These are phyloP conservation scores for Penicillium sp. DNA, from an alignment of 2,329 filamentous ascomycete genomes.

Conservation along the genomic window DNA sequence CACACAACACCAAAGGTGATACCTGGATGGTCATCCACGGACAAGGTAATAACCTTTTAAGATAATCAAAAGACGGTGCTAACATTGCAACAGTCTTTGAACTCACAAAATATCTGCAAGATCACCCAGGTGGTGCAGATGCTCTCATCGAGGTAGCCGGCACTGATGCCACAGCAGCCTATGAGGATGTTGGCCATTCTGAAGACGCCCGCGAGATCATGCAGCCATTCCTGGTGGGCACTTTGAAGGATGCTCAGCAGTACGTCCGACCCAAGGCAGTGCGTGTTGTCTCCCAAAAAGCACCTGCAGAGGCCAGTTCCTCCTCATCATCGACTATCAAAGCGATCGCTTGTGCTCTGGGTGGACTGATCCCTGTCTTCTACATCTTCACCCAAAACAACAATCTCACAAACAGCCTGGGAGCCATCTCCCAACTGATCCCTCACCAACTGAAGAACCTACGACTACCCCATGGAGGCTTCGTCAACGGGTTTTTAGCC, in stretches of 20 bases:
- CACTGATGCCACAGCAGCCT: conserved; percentile 44
- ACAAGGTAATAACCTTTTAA: conserved; percentile 44
- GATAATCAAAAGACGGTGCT: neutral
- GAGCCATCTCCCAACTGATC: conserved; percentile 3
- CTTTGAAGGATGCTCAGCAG: conserved; percentile 28
- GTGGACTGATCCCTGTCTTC: conserved; percentile 1
- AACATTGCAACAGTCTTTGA: conserved; percentile 53
- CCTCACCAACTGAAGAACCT: conserved; percentile 5
- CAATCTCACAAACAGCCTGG: conserved; percentile 1
- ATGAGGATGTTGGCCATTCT: conserved; percentile 49
- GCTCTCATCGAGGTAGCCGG: conserved; percentile 45
- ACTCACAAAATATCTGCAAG: conserved; percentile 57
- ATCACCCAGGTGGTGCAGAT: conserved; percentile 55
- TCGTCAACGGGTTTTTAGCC: conserved; percentile 15
- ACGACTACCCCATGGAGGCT: conserved; percentile 15
- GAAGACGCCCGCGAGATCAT: conserved; percentile 48
- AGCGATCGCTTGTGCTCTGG: conserved; percentile 9
- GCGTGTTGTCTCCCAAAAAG: conserved; percentile 20
- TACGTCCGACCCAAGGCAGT: conserved; percentile 20
- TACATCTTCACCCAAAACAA: conserved; percentile 1
- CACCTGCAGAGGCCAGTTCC: conserved; percentile 3
- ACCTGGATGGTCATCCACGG: conserved; percentile 59
- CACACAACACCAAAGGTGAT: conserved; percentile 51
- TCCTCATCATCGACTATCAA: conserved; percentile 29
- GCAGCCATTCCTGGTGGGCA: conserved; percentile 39